Conservation (phyloP, 2,329 filamentous ascomycete species). For the Botrytis galanthina region DNA sequence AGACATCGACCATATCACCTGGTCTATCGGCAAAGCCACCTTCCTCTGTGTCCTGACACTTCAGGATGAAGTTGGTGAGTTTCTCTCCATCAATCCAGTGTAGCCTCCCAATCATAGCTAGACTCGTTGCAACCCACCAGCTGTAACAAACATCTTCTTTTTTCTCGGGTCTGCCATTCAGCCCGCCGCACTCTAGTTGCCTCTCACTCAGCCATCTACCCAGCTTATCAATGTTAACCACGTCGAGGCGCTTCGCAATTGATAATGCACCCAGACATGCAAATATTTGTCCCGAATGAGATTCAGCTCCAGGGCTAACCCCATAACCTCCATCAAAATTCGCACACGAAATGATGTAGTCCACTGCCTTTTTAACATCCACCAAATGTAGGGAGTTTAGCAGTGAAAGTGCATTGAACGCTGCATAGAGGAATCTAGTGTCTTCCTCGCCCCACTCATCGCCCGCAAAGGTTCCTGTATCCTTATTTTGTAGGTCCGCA, state of each 20-base stretch:
- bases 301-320: conserved; percentile 84
- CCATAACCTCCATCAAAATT: conserved; percentile 97
- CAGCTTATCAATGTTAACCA: conserved; percentile 78
- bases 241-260: conserved; percentile 77
- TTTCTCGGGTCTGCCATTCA: conserved; percentile 95
- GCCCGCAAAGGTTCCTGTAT: conserved; percentile 84
- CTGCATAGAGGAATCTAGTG: conserved; percentile 89
- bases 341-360: conserved; percentile 75
- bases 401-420: conserved; percentile 84
- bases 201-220: conserved; percentile 91
- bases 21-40: conserved; percentile 90
- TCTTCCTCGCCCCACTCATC: conserved; percentile 97
- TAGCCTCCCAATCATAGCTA: conserved; percentile 81
- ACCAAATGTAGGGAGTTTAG: conserved; percentile 70
- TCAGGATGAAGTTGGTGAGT: conserved; percentile 77
- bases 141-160: conserved; percentile 96
- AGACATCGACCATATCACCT: conserved; percentile 94
- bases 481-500: conserved; percentile 72
- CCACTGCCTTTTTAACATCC: conserved; percentile 76
- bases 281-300: conserved; percentile 92
- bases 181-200: conserved; percentile 79
- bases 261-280: conserved; percentile 86
- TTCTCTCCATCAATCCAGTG: conserved; percentile 91
- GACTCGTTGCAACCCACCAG: conserved; percentile 95
- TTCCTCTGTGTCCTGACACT: conserved; percentile 78